Evolutionary conservation across 2,329 filamentous ascomycete genomes (phyloP), one percentile per base, ranked within the genome.

Genomic region (Pyricularia grisea): DNA sequence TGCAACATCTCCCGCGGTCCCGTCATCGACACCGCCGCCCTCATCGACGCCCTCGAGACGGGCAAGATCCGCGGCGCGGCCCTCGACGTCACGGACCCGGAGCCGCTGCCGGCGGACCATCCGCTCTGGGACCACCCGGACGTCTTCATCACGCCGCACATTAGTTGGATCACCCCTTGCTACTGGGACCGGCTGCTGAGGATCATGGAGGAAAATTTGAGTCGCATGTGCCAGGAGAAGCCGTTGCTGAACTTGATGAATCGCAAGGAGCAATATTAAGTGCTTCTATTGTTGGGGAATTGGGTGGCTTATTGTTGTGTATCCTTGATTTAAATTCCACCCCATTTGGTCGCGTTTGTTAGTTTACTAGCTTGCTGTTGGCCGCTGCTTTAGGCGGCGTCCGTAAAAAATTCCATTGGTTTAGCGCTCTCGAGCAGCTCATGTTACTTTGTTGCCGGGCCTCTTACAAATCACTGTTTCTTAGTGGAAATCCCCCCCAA

Each of bases 71-170:
- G 81, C 3, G 92, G 92, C 33, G 92, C 92, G 0, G 91, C 91
- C 1, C 78, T 94, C 60, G 92, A 94, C 75, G 92, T 94, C 0
- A 91, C 91, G 1, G 91, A 94, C 70, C 92, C 92, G 0, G 92
- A 94, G 77, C 92, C 92, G 0, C 76, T 94, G 71, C 90, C 91
- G 0, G 78, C 82, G 2, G 86, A 89, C 4, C 87, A 91, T 74
- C 84, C 86, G 71, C 78, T 94, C 67, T 94, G 91, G 91, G 84
- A 81, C 30, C 81, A 89, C 17, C 85, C 86, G 70, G 93, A 93
- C 76, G 81, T 90, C 20, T 84, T 90, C 67, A 85, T 94, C 65
- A 84, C 83, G 27, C 84, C 84, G 20, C 84, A 85, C 71, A 75
- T 85, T 12, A 84, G 82, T 67, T 81, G 80, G 0, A 72, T 71